Evolutionary conservation across 129 eudicot species (phyloP), one percentile per base, ranked within the genome.

Genomic region (Oenanthe sinensis): DNA sequence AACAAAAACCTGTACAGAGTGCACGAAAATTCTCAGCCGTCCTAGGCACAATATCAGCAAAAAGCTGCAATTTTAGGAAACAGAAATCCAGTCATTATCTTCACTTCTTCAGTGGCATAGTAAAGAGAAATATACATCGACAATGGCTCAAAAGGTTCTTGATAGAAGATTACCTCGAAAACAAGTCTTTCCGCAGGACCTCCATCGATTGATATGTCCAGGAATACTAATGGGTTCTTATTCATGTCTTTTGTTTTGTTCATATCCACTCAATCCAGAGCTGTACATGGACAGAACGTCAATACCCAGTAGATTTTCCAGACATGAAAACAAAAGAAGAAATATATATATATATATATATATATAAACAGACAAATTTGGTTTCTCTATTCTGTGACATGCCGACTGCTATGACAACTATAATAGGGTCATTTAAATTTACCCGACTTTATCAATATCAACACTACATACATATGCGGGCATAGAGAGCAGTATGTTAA

Each of bases 1-100:
- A 50, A 45, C 5, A 60, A 8, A 30, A 72, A 94, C 97, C 97
- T 63, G 98, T 91, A 86, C 98, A 94, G 76, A 94, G 89, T 24
- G 98, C 96, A 79, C 98, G 92, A 52, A 94, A 90, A 78, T 94
- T 91, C 84, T 94, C 98, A 47, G 96, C 96, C 12, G 98, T 91
- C 80, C 75, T 90, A 44, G 98, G 98, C 79, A 93, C 98, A 77
- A 83, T 85, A 91, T 93, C 93, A 20, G 96, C 90, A 82, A 94
- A 94, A 60, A 94, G 89, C 97, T 94, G 93, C 93, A 89, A 60
- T n/a, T 63, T 47, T 39, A 24, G 81, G 6, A 44, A 78, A 81
- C 22, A 24, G 52, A 72, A 3, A 5, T 30, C 8, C 3, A 65
- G 22, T 26, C 72, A 9, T 70, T 50, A 46, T 28, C 26, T 68